Evolutionary conservation across 78 protist genomes (phyloP), one percentile per base, ranked within the genome.

Genomic region (Dictyostelium purpureum): DNA sequence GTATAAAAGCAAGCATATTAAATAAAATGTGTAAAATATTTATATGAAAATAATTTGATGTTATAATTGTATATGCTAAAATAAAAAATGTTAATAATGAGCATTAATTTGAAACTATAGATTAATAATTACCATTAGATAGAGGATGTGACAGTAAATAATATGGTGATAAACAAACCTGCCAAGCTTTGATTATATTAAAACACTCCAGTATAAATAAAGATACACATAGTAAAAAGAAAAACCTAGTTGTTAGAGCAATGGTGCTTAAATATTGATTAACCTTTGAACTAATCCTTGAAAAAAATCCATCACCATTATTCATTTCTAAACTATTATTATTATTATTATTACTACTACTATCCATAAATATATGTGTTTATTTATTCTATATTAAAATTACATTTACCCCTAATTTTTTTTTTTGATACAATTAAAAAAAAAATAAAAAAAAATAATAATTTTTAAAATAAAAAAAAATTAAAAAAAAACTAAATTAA

Each of bases 1-100:
- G 66, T 65, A 82, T 21, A 42, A 82, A 82, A 16, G 65, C n/a
- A 7, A 69, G 6, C 90, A 82, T 82, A 54, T 82, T 82, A n/a
- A 82, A 70, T 70, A 82, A 24, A 7, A 70, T 33, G 70, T 82
- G 90, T 42, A 82, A 35, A 54, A 56, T 5, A 70, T 59, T 43
- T 18, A 59, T 26, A 42, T 82, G 90, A 14, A 59, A 19, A 42
- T 16, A 82, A 24, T 40, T 40, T 14, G 43, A 37, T 21, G 67
- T 70, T 12, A 82, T 7, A 7, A 71, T 40, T 70, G 47, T 82
- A 70, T 70, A 67, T 14, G 54, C 79, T 82, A 47, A 6, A n/a
- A 24, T 43, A 57, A 59, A 24, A 28, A 43, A 19, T 10, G n/a
- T 49, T 5, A 7, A 9, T 49, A 37, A 24, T 7, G 21, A 42